Evolutionary conservation across 73 alveolate species (phyloP).

Genomic region (Blepharisma stoltei): DNA sequence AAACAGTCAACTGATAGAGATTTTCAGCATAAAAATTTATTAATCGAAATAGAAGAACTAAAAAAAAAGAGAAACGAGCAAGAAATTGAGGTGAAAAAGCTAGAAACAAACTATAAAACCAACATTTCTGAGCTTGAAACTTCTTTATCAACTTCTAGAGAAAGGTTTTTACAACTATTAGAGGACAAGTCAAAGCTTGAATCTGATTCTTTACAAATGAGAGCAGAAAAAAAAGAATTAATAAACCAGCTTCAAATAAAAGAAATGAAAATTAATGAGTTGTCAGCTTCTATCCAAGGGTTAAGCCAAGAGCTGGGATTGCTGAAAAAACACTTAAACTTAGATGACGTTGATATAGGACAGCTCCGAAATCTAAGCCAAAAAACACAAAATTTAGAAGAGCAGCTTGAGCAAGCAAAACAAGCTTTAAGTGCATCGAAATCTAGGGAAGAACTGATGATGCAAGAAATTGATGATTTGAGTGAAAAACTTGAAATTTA

Average conservation of each 20-base stretch:
- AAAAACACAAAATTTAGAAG: background rate
- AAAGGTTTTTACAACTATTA: background rate
- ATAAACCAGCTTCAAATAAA: background rate
- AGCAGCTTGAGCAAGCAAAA: no score
- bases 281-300: background rate
- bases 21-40: background rate
- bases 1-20: constrained; percentile 2
- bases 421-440: no score
- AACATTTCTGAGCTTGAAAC: background rate
- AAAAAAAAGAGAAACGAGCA: constrained; percentile 20
- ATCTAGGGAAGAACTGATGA: no score
- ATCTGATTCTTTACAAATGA: background rate
- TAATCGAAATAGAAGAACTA: constrained; percentile 18
- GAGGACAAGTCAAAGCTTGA: background rate
- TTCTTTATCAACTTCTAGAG: constrained; percentile 1
- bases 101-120: background rate
- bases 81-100: background rate
- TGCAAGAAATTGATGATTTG: background rate
- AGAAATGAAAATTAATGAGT: background rate
- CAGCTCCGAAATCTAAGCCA: background rate
- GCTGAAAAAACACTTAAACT: background rate
- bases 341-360: background rate
- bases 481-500: background rate
- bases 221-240: constrained; percentile 11
- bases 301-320: background rate